Percentiles rank a stretch among this genome's conserved stretches.
Conservation (phyloP, 2,329 filamentous ascomycete species). For the Colletotrichum liriopes region DNA sequence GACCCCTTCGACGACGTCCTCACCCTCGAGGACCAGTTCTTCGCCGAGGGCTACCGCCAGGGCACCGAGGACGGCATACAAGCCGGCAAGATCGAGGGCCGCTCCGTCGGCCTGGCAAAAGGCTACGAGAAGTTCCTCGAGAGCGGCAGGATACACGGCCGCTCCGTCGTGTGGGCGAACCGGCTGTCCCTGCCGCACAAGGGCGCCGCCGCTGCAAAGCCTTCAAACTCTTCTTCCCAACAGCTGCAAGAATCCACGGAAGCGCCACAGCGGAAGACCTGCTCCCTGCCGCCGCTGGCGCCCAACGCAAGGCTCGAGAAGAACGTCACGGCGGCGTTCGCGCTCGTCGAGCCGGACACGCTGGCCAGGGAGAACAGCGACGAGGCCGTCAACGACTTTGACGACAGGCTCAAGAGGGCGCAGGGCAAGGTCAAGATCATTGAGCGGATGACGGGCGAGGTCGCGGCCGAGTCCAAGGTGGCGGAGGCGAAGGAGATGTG, state of each 20-base stretch:
- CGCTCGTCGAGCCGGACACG: conserved; percentile 83
- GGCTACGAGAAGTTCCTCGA: conserved; percentile 94
- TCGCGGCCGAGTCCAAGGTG: conserved; percentile 13
- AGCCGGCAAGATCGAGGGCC: conserved; percentile 89
- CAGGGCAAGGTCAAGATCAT: conserved; percentile 89
- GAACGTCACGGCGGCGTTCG: conserved; percentile 82
- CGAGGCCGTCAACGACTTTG: conserved; percentile 91
- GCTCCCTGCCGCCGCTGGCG: conserved; percentile 59
- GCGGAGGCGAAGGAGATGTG: conserved; percentile 20
- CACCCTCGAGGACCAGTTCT: conserved; percentile 79
- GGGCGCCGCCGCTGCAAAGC: conserved; percentile 16
- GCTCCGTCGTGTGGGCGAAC: conserved; percentile 87
- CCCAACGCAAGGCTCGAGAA: conserved; percentile 78
- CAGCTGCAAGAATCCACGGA: conserved; percentile 7
- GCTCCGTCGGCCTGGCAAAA: conserved; percentile 90
- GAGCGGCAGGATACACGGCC: conserved; percentile 84
- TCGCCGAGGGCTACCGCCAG: conserved; percentile 84
- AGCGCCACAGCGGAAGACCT: conserved; percentile 24
- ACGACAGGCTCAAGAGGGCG: conserved; percentile 88
- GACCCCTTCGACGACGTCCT: conserved; percentile 72
- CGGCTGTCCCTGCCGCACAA: conserved; percentile 62
- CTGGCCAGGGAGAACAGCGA: conserved; percentile 88
- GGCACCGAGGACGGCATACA: conserved; percentile 82
- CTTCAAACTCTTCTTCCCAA: conserved; percentile 13
- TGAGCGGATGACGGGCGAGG: conserved; percentile 74